Evolutionary conservation across 345 rosid genomes (phyloP).

Genomic region (Brassica juncea): DNA sequence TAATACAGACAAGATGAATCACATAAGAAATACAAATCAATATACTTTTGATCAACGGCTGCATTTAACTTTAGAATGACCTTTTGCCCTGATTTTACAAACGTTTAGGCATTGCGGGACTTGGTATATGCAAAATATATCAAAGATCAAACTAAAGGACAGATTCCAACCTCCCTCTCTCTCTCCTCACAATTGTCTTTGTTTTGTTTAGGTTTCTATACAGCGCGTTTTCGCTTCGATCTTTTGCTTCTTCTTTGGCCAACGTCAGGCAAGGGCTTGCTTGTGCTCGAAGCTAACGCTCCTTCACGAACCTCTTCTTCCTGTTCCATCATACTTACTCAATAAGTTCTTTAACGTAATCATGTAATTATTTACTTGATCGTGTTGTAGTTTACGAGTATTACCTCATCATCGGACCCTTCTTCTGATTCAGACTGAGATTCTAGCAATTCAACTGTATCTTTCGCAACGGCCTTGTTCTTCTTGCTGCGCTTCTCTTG

Average conservation of each 20-base stretch:
- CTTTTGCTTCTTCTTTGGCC: slow-evolving; percentile 85
- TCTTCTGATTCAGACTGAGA: slow-evolving; percentile 64
- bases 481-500: slow-evolving; percentile 60
- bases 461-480: slow-evolving; percentile 59
- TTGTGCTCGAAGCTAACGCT: slow-evolving; percentile 63
- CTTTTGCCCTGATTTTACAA: slow-evolving; percentile 17
- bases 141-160: slow-evolving; percentile 27
- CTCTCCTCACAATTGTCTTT: slow-evolving; percentile 1
- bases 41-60: slow-evolving; percentile 15
- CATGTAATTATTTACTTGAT: background rate
- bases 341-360: background rate
- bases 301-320: slow-evolving; percentile 69
- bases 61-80: slow-evolving; percentile 21
- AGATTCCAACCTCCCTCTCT: background rate
- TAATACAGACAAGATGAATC: slow-evolving; percentile 5
- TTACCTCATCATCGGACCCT: slow-evolving; percentile 55
- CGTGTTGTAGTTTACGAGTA: background rate
- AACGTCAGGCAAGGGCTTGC: slow-evolving; percentile 61
- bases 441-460: slow-evolving; percentile 46
- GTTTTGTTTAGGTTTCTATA: slow-evolving; percentile 42
- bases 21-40: slow-evolving; percentile 21
- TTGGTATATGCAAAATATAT: slow-evolving; percentile 29
- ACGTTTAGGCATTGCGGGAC: slow-evolving; percentile 15
- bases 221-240: slow-evolving; percentile 81
- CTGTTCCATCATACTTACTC: slow-evolving; percentile 43